These are phyloP conservation scores for Elongisporangium undulatum DNA, from an alignment of 352 stramenopile species.

Conservation along the genomic window DNA sequence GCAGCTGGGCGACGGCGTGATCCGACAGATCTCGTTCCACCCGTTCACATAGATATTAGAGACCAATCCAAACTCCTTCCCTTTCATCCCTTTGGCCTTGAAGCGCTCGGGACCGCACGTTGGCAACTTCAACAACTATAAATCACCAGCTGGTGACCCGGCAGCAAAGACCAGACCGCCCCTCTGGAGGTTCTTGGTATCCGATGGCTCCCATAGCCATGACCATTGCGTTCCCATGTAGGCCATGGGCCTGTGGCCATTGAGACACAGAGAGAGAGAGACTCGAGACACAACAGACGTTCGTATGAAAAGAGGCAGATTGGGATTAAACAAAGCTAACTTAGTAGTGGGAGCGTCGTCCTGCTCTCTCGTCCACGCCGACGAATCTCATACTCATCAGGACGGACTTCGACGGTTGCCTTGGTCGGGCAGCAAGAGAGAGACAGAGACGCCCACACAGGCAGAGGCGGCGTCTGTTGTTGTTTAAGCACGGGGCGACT, in stretches of 20 bases:
- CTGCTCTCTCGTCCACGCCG: not conserved
- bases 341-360: constrained; percentile 15
- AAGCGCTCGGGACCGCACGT: too few species aligned
- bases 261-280: not conserved
- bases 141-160: not conserved
- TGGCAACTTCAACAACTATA: constrained; percentile 8
- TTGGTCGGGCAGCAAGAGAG: constrained; percentile 1
- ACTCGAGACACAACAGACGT: not conserved
- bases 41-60: constrained; percentile 23
- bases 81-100: too few species aligned
- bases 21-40: constrained; percentile 43
- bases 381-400: constrained; percentile 3
- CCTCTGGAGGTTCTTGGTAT: too few species aligned
- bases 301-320: constrained; percentile 12
- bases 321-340: constrained; percentile 40
- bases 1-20: constrained; percentile 57
- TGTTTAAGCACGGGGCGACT: constrained; percentile 7
- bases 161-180: not conserved
- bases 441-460: constrained; percentile 4
- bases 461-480: constrained; percentile 1
- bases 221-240: not conserved
- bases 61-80: not conserved
- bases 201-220: too few species aligned
- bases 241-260: too few species aligned
- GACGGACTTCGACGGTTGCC: not conserved